Evolutionary conservation across 2,329 filamentous ascomycete genomes (phyloP).

Genomic region (Chalaropsis ovoidea): DNA sequence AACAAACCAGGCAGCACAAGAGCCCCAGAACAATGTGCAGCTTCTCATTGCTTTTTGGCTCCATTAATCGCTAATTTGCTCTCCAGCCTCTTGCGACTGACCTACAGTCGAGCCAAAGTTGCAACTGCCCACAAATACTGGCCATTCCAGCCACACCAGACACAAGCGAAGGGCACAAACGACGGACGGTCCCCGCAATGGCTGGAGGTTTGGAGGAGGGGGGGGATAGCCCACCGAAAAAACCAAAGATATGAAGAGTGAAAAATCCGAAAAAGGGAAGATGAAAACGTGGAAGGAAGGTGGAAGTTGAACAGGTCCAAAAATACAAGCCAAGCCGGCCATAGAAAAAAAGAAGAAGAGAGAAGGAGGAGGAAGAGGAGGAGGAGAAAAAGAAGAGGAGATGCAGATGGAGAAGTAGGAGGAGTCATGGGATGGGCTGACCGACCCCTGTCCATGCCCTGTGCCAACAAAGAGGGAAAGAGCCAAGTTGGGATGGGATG

Average conservation of each 20-base stretch:
- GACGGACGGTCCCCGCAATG: background rate
- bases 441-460: background rate
- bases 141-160: background rate
- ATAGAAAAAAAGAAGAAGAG: background rate
- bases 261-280: background rate
- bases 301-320: background rate
- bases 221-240: background rate
- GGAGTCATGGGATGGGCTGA: background rate
- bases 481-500: background rate
- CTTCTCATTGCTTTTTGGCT: background rate
- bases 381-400: no score
- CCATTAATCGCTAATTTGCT: background rate
- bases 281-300: background rate
- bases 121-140: background rate
- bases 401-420: background rate
- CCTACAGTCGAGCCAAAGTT: background rate
- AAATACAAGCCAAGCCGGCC: background rate
- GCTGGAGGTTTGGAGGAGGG: no score
- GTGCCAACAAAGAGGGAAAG: constrained; percentile 6
- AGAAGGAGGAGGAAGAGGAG: background rate
- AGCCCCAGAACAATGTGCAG: background rate
- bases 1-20: background rate
- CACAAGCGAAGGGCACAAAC: background rate
- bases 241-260: background rate
- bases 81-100: background rate